These are phyloP conservation scores for Beta lomatogona DNA, from an alignment of 179 eudicot species.

Conservation along the genomic window DNA sequence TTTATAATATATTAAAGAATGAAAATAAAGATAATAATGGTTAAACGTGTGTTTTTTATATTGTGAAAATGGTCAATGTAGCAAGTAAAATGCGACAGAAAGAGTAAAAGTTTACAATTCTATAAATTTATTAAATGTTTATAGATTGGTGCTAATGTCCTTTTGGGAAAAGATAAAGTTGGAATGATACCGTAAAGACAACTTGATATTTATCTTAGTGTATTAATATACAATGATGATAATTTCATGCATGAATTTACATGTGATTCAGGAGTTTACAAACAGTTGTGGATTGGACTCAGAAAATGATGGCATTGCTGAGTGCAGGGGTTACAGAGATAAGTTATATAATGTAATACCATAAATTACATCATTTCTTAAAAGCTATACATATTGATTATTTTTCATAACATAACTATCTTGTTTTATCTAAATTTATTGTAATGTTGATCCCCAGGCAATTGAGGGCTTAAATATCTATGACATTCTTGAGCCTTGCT, in stretches of 20 bases:
- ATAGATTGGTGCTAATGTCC: too few species aligned
- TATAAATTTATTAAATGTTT: too few species aligned
- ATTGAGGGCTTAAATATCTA: slow-evolving; percentile 38
- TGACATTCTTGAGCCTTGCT: slow-evolving; percentile 53
- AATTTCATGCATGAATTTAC: not conserved
- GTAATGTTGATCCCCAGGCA: slow-evolving; percentile 16
- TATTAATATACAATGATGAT: not conserved
- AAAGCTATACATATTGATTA: not conserved
- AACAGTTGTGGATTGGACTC: slow-evolving; percentile 43
- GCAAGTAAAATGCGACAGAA: too few species aligned
- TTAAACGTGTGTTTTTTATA: too few species aligned
- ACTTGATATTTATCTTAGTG: too few species aligned
- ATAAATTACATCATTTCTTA: not conserved
- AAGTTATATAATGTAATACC: slow-evolving; percentile 29
- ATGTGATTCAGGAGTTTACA: slow-evolving; percentile 37
- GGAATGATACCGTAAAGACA: too few species aligned
- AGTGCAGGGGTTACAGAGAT: slow-evolving; percentile 27
- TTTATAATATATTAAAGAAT: too few species aligned
- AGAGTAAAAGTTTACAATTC: too few species aligned
- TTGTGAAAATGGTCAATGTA: too few species aligned
- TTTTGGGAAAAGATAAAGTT: too few species aligned
- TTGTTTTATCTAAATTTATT: not conserved
- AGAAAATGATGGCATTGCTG: slow-evolving; percentile 26
- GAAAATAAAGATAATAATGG: too few species aligned
- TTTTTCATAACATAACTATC: not conserved